Evolutionary conservation across 768 basidiomycete species (phyloP), one percentile per base, ranked within the genome.

Genomic region (Pholiota conissans): DNA sequence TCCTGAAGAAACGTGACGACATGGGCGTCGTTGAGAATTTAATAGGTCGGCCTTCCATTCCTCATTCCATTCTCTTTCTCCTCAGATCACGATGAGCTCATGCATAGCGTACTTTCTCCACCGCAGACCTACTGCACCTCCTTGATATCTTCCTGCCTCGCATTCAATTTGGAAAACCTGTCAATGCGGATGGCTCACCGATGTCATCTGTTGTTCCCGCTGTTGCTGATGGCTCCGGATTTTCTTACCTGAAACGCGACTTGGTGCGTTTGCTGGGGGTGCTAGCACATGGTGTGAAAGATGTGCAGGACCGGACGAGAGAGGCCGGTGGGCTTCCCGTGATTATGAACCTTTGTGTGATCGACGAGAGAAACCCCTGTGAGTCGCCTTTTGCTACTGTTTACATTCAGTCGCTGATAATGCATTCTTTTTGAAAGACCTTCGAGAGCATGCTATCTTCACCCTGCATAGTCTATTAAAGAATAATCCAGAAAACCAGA

Each of bases 321-420:
- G 71, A 71, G 32, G 84, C 80, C 61, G 89, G 84, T 22, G 94
- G 94, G 46, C 84, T 97, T 58, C 80, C 86, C 51, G 82, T 93
- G 46, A 80, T 96, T 16, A 86, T 97, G 84, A 90, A 89, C 67
- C 78, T 95, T 73, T 95, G 93, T 70, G 91, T 92, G 16, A 77
- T 93, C 26, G 95, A 98, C 69, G 94, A 95, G 64, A 76, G 88
- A 56, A 97, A 95, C 72, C 95, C 95, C 35, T 95, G 95, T 96
- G 70, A 73, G 94, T 84, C 48, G 56, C 50, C 49, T 65, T 40
- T 52, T 57, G 54, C 10, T 52, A 58, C 54, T 46, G 56, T 64
- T 48, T 18, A 24, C 13, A 37, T 11, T 18, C 42, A 53, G n/a
- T n/a, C 26, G 53, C 42, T 62, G 42, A 59, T 54, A 9, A 49